These are phyloP conservation scores for Fusarium torulosum DNA, from an alignment of 2,329 filamentous ascomycete species.

Conservation along the genomic window DNA sequence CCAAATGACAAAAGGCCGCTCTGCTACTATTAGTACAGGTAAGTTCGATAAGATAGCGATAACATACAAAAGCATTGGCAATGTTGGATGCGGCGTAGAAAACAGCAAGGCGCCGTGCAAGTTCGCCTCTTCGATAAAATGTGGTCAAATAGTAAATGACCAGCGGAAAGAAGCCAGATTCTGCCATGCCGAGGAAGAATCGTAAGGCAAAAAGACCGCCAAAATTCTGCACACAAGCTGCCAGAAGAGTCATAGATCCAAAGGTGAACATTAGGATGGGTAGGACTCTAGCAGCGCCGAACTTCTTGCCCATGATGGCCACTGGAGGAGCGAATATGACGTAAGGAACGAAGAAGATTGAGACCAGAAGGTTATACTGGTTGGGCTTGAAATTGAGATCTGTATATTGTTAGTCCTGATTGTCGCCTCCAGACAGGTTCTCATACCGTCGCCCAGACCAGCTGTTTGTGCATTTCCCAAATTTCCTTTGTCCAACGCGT, in stretches of 20 bases:
- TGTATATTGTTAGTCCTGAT: not conserved
- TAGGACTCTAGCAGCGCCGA: not conserved
- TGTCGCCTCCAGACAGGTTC: accelerated
- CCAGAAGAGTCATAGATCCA: conserved; percentile 16
- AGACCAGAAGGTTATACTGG: conserved; percentile 21
- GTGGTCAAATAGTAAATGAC: conserved; percentile 25
- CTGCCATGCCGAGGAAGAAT: conserved; percentile 17
- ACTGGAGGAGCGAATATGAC: conserved; percentile 16
- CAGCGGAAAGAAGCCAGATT: conserved; percentile 17
- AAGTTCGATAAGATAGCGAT: accelerated
- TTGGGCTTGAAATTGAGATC: conserved; percentile 23
- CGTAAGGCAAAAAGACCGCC: conserved; percentile 14
- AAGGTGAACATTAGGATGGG: conserved; percentile 20
- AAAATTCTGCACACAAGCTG: conserved; percentile 14
- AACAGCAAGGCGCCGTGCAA: conserved; percentile 13
- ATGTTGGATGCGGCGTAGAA: conserved; percentile 23
- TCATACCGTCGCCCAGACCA: conserved; percentile 5
- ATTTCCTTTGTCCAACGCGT: conserved; percentile 19
- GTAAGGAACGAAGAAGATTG: conserved; percentile 26
- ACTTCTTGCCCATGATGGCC: conserved; percentile 23
- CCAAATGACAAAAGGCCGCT: conserved; percentile 17
- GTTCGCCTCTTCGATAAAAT: conserved; percentile 14
- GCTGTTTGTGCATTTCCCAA: conserved; percentile 23
- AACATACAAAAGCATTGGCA: conserved; percentile 19
- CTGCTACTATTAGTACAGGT: accelerated